Base-by-base conservation (phyloP, 495 filamentous ascomycete species). In the Neurospora sp. region DNA sequence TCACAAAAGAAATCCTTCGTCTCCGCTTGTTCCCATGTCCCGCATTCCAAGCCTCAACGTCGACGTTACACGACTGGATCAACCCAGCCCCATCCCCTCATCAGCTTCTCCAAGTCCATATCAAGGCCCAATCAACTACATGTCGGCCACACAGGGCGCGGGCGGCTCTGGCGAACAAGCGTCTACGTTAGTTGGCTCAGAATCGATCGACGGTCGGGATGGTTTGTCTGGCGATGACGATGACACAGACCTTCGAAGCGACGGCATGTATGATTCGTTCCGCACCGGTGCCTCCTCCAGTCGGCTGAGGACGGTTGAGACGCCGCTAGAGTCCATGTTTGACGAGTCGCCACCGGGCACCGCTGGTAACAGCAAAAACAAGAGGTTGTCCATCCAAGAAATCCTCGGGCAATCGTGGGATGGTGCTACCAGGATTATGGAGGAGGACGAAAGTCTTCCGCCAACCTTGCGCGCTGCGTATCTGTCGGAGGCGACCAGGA, bases 231-330 rank as follows among this genome's bases (percentile, higher is more conserved):
- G 90, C 6, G 94, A 95, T 70, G 94, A 97, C 74, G 93, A 96
- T 70, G 94, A 97, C 71, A 89, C 89, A 4, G 94, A 97, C 76
- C 89, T 92, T 72, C 88, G 92, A 81, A 97, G 92, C 76, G 96
- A 98, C 75, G 95, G 92, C 7, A 89, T 94, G 68, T 98, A 93
- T 82, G 96, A 98, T 80, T 98, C 94, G 18, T 84, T 96, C 74
- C 90, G 94, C 72, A 97, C 95, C 9, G 88, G 91, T 69, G 89
- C 89, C 35, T 96, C 94, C 8, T 89, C 83, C 65, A 77, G 71
- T 42, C 84, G 87, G 35, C 76, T 84, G 73, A 80, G 83, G 70
- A 82, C 83, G n/a, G 82, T 84, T 31, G 85, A 88, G 72, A 82
- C 85, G 68, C 90, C 91, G 4, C 87, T 97, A 38, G 94, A 98